Conservation (phyloP, 1,284 basidiomycete genomes). For the Ustilago curta region DNA sequence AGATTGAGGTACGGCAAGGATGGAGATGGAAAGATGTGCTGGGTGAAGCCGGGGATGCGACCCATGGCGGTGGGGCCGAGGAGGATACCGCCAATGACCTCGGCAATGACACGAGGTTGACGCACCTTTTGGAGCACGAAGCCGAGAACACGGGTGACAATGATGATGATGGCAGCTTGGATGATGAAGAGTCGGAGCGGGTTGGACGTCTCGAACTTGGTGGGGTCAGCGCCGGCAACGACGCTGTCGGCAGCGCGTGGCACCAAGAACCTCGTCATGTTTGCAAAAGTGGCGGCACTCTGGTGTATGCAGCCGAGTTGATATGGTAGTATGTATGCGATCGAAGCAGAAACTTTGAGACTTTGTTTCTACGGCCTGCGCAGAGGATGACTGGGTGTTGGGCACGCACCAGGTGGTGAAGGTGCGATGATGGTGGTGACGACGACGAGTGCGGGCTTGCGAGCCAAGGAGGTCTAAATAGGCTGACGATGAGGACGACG, state of each 20-base stretch:
- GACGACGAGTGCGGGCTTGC: not conserved
- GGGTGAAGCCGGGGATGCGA: conserved; percentile 62
- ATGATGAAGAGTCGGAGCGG: conserved; percentile 87
- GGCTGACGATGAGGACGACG: not conserved
- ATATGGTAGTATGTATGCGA: not conserved
- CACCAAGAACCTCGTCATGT: conserved; percentile 32
- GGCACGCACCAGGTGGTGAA: not conserved
- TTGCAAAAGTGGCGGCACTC: not conserved
- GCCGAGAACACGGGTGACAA: conserved; percentile 79
- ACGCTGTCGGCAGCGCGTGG: conserved; percentile 68
- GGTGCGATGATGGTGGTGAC: not conserved
- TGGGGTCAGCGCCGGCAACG: conserved; percentile 78
- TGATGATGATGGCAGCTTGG: conserved; percentile 75
- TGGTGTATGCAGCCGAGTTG: not conserved
- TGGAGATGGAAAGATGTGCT: conserved; percentile 63
- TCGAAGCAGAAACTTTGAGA: no score
- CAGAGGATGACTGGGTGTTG: not conserved
- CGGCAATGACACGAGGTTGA: conserved; percentile 87
- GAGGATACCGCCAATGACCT: conserved; percentile 85
- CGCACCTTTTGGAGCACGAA: conserved; percentile 77
- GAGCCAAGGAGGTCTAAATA: not conserved
- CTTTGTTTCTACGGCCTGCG: conserved; percentile 10
- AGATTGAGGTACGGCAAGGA: conserved; percentile 85
- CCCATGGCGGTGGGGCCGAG: conserved; percentile 71
- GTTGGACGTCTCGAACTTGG: conserved; percentile 75